A percentile compares a stretch with the other conserved stretches of the same genome.
Conservation (phyloP, 495 filamentous ascomycete species). For the Penicillium canescens region DNA sequence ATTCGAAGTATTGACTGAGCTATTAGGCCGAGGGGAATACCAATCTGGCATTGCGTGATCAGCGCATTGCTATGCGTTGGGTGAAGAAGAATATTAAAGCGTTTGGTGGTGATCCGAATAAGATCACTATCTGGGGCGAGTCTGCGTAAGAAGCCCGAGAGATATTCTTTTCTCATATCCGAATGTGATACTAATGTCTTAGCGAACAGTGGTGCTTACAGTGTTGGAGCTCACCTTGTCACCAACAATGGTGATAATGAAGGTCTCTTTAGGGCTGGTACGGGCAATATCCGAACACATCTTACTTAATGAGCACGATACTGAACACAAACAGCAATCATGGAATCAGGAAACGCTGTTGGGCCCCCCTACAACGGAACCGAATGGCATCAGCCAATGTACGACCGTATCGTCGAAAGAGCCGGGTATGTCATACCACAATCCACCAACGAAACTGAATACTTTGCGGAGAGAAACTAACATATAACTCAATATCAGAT, state of each 20-base stretch:
- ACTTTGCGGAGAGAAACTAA: not conserved
- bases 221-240: constrained; percentile 37
- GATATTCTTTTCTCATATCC: not conserved
- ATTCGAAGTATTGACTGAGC: not conserved
- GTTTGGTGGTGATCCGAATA: constrained; percentile 56
- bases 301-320: not conserved
- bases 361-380: constrained; percentile 42
- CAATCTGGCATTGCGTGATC: constrained; percentile 52
- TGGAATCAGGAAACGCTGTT: constrained; percentile 62
- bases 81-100: constrained; percentile 49
- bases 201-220: constrained; percentile 33
- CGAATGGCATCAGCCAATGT: constrained; percentile 44
- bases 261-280: constrained; percentile 38
- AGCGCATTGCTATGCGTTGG: constrained; percentile 50
- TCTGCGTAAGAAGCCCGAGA: constrained; percentile 48
- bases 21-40: constrained; percentile 43
- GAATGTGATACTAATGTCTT: not conserved
- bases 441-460: not conserved
- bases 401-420: constrained; percentile 34
- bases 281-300: not conserved
- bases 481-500: constrained; percentile 39
- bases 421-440: constrained; percentile 18
- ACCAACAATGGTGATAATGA: constrained; percentile 37
- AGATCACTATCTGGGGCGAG: constrained; percentile 73
- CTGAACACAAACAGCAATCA: constrained; percentile 49